These are phyloP conservation scores for Tetrastigma voinierianum DNA, from an alignment of 164 flowering plant species.

Conservation along the genomic window DNA sequence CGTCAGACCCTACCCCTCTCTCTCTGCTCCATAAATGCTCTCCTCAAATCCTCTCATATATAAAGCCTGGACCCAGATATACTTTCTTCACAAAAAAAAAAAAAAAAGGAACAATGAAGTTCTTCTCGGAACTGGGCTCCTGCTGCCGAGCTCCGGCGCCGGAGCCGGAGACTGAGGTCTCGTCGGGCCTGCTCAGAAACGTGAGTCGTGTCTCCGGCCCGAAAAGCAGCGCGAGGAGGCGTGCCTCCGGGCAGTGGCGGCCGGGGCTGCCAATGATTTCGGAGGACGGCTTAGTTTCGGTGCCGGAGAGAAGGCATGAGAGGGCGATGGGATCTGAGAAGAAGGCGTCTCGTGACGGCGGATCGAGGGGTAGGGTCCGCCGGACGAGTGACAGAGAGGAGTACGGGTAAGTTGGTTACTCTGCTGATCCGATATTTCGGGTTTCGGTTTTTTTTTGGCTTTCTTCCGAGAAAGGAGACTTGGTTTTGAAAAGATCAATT, in stretches of 20 bases:
- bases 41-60: too few relatives aligned
- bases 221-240: background rate
- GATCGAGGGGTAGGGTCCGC: background rate
- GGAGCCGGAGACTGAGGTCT: background rate
- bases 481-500: background rate
- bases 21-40: too few relatives aligned
- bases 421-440: background rate
- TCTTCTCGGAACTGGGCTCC: background rate
- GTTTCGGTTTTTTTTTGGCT: background rate
- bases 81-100: too few relatives aligned
- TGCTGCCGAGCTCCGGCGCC: background rate
- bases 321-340: background rate
- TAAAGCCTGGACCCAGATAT: too few relatives aligned
- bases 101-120: too few relatives aligned
- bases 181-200: background rate
- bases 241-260: background rate
- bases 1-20: too few relatives aligned
- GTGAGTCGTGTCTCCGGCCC: background rate
- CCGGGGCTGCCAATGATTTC: background rate
- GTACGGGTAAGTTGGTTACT: background rate
- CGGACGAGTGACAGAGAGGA: background rate
- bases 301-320: background rate
- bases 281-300: background rate
- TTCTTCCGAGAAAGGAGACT: background rate
- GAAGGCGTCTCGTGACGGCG: background rate